Evolutionary conservation across 2,329 filamentous ascomycete genomes (phyloP).

Genomic region (Fusarium burgessii): DNA sequence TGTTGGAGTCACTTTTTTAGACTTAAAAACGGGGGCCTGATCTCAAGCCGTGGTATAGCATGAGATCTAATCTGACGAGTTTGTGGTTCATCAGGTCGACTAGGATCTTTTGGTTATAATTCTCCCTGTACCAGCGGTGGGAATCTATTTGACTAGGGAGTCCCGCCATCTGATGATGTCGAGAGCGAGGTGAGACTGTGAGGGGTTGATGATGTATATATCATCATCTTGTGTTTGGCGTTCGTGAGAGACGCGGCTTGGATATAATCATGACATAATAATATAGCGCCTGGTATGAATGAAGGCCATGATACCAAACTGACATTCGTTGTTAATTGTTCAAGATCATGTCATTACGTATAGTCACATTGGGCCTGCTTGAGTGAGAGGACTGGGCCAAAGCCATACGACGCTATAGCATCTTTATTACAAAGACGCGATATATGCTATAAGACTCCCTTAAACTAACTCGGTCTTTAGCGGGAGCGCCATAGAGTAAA

Average conservation of each 20-base stretch:
- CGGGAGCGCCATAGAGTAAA: neutral
- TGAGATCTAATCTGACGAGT: constrained; percentile 19
- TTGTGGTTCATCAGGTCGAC: neutral
- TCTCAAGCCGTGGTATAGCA: neutral
- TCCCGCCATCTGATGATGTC: constrained; percentile 1
- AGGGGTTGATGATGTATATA: constrained; percentile 2
- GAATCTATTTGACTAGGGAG: neutral
- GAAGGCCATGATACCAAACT: constrained; percentile 2
- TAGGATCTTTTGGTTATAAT: neutral
- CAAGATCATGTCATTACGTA: neutral
- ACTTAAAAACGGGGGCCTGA: constrained; percentile 17
- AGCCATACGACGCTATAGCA: too few species aligned
- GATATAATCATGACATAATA: constrained; percentile 42
- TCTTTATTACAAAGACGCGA: neutral
- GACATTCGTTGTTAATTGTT: neutral
- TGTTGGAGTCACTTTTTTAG: constrained; percentile 26
- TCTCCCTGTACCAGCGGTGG: neutral
- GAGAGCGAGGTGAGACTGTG: constrained; percentile 4
- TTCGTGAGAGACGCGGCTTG: constrained; percentile 25
- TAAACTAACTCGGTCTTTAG: too few species aligned
- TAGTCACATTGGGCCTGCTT: neutral
- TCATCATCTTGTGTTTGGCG: constrained; percentile 20
- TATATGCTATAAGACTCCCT: neutral
- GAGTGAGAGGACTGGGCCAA: neutral
- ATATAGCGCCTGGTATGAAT: constrained; percentile 29